Conservation (phyloP, 1,284 basidiomycete species). For the Trichosporon ovoides region DNA sequence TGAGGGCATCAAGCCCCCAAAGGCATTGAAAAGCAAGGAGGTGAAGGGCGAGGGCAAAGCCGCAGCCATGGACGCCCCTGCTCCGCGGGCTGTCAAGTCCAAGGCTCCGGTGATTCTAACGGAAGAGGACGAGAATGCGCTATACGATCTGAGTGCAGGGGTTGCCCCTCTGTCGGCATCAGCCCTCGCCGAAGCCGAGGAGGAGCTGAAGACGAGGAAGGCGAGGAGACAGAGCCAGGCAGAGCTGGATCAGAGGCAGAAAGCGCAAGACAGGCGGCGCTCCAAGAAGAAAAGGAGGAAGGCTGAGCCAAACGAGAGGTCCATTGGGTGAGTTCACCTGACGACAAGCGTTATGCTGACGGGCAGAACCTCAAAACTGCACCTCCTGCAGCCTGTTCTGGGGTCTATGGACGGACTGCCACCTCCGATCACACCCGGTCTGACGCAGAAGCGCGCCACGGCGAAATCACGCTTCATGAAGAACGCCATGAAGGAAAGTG, state of each 20-base stretch:
- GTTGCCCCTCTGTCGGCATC: slow-evolving; percentile 16
- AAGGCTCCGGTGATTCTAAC: background rate
- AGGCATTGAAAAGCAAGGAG: slow-evolving; percentile 10
- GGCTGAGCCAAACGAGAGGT: slow-evolving; percentile 9
- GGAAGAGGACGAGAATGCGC: slow-evolving; percentile 12
- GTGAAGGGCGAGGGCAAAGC: background rate
- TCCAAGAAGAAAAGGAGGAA: slow-evolving; percentile 14
- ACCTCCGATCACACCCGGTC: slow-evolving; percentile 22
- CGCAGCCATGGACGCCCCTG: too few species aligned
- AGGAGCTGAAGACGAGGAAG: slow-evolving; percentile 6
- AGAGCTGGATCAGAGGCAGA: background rate
- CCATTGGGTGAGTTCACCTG: slow-evolving; percentile 6
- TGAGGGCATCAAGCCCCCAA: slow-evolving; percentile 16
- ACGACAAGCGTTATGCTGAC: background rate
- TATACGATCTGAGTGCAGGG: slow-evolving; percentile 12
- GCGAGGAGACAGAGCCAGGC: background rate
- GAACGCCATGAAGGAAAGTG: slow-evolving; percentile 34
- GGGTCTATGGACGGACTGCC: slow-evolving; percentile 19
- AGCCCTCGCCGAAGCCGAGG: slow-evolving; percentile 16
- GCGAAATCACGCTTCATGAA: slow-evolving; percentile 27
- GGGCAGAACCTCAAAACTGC: slow-evolving; percentile 17
- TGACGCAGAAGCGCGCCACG: background rate
- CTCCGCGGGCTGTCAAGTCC: background rate
- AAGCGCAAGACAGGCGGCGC: slow-evolving; percentile 10
- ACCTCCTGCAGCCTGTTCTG: slow-evolving; percentile 23